phyloP scores from a whole-genome alignment of 306 rosid species.

The Sophora flavescens region DNA sequence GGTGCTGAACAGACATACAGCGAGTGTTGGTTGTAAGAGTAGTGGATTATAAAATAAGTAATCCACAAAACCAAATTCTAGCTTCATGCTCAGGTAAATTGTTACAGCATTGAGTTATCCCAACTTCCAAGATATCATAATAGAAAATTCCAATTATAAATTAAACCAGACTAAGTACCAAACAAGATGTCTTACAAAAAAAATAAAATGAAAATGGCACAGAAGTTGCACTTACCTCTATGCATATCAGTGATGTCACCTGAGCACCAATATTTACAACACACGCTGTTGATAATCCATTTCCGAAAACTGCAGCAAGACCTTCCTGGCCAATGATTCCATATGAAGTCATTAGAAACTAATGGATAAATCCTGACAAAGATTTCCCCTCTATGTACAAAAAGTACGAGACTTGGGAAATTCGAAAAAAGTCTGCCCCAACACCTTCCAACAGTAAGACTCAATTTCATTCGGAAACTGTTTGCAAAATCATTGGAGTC shows the following conservation, averaged over 20 bases:
- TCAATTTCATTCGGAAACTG: not conserved
- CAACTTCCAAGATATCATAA: conserved; percentile 32
- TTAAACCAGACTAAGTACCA: conserved; percentile 5
- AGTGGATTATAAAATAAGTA: conserved; percentile 14
- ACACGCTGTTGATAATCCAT: conserved; percentile 95
- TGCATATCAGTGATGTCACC: conserved; percentile 87
- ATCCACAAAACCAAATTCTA: conserved; percentile 10
- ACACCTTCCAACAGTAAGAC: conserved; percentile 28
- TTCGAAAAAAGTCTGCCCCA: not conserved
- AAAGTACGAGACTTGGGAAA: conserved; percentile 33
- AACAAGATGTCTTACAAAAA: conserved; percentile 17
- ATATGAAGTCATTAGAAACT: conserved; percentile 42
- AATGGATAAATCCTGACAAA: conserved; percentile 36
- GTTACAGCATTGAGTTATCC: conserved; percentile 22
- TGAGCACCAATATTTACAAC: conserved; percentile 94
- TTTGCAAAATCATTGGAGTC: not conserved
- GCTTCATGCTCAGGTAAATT: not conserved
- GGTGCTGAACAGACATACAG: conserved; percentile 1
- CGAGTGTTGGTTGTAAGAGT: not conserved
- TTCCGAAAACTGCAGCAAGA: conserved; percentile 95
- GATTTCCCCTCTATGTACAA: conserved; percentile 11
- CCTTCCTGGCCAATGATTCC: conserved; percentile 81
- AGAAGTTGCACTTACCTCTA: conserved; percentile 72
- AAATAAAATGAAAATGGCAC: conserved; percentile 14
- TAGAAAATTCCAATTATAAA: conserved; percentile 7